phyloP scores from a whole-genome alignment of 805 yeast genomes.

The Clavispora fructus region DNA sequence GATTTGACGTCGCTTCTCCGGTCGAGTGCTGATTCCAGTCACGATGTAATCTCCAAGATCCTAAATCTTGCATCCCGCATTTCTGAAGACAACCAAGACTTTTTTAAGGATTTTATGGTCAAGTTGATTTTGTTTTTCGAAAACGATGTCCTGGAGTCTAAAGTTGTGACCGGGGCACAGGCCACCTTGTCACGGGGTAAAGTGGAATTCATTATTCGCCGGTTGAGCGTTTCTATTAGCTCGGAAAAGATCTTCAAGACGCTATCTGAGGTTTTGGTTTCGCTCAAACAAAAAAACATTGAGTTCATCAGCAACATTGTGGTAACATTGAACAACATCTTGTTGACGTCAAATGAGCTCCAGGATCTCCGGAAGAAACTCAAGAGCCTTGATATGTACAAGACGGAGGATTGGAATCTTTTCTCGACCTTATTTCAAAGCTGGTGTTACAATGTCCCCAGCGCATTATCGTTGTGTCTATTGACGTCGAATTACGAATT shows the following conservation, averaged over 20 bases:
- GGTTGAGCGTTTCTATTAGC: slow-evolving; percentile 73
- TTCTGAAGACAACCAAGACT: slow-evolving; percentile 68
- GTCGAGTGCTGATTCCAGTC: slow-evolving; percentile 65
- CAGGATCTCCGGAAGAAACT: slow-evolving; percentile 63
- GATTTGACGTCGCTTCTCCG: slow-evolving; percentile 74
- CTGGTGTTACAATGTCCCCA: slow-evolving; percentile 90
- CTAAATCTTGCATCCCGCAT: slow-evolving; percentile 69
- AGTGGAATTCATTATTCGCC: slow-evolving; percentile 73
- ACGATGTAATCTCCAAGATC: slow-evolving; percentile 71
- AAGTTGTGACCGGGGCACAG: neutral
- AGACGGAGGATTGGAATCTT: slow-evolving; percentile 56
- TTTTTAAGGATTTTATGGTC: slow-evolving; percentile 69
- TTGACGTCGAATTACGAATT: slow-evolving; percentile 84
- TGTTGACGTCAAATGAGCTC: slow-evolving; percentile 82
- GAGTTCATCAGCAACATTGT: slow-evolving; percentile 76
- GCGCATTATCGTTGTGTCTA: slow-evolving; percentile 79
- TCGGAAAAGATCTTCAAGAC: slow-evolving; percentile 81
- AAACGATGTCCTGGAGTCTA: slow-evolving; percentile 40
- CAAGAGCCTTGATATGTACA: slow-evolving; percentile 45
- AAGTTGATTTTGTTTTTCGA: slow-evolving; percentile 67
- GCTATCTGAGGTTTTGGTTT: slow-evolving; percentile 66
- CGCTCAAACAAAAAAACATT: slow-evolving; percentile 46
- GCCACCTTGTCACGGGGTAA: slow-evolving; percentile 55
- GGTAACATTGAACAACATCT: slow-evolving; percentile 79
- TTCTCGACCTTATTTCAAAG: slow-evolving; percentile 76